Base-by-base conservation (phyloP, 148 eudicot genomes). In the Fagopyrum esculentum region DNA sequence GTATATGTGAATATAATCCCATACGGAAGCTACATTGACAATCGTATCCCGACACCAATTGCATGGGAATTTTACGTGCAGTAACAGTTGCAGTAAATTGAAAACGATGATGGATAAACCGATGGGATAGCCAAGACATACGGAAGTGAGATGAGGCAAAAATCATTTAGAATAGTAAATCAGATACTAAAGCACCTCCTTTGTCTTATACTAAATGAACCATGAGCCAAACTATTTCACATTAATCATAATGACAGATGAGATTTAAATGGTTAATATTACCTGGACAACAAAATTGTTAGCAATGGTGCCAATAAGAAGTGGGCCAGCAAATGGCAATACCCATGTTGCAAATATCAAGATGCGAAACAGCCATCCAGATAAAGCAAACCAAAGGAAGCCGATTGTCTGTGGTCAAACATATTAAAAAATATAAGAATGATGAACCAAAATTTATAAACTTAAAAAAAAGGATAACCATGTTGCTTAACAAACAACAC, bases 351-450 rank as follows among this genome's bases (percentile, higher is more conserved):
- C 87, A 59, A 92, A 73, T 84, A 96, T 84, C 79, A 92, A 75
- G 72, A 89, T 59, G 46, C 98, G 91, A 77, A 96, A 90, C 50
- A 96, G 80, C 98, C 99, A 96, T 77, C 99, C 98, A 66, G 99
- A 96, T 60, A 96, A 78, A 46, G 94, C 94, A 83, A 95, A 90
- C 99, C 99, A 96, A 55, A 96, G 57, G 77, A 96, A 89, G 84
- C 93, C 89, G 84, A 90, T 76, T 19, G 97, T 92, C 99, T 92
- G 84, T 84, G 81, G 80, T 43, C 47, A 69, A 77, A 26, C 17
- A 69, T 46, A 74, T 3, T 9, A 9, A 61, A 12, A 61, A 3
- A 29, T 61, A 26, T 26, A 60, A 60, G 40, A 35, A 22, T 35
- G 9, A 46, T 9, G 16, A 63, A 43, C 43, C 40, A 35, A 66